A percentile compares a stretch with the other conserved stretches of the same genome.
These are phyloP conservation scores for Misopates orontium DNA, from an alignment of 257 asterid species.

Conservation along the genomic window DNA sequence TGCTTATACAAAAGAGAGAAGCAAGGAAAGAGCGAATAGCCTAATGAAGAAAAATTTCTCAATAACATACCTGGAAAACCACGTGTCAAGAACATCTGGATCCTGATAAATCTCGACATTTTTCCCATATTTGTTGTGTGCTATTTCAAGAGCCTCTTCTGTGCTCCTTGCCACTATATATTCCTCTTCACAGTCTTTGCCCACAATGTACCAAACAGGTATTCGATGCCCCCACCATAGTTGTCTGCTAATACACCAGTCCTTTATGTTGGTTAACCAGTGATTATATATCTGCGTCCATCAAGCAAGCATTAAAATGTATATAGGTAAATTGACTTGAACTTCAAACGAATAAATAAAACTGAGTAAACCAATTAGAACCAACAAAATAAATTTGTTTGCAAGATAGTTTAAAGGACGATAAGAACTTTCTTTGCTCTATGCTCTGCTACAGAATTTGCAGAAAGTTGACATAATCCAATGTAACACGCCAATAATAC, in stretches of 20 bases:
- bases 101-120: constrained; percentile 86
- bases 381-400: constrained; percentile 7
- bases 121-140: constrained; percentile 74
- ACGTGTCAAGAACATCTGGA: constrained; percentile 97
- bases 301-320: constrained; percentile 31
- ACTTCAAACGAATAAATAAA: constrained; percentile 10
- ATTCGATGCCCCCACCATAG: constrained; percentile 99
- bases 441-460: constrained; percentile 23
- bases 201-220: constrained; percentile 95
- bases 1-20: constrained; percentile 8
- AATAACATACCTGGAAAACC: constrained; percentile 88
- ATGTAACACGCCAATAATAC: constrained; percentile 20
- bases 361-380: constrained; percentile 4
- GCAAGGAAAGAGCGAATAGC: not conserved
- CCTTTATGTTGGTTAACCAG: constrained; percentile 96
- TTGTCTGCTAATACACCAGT: constrained; percentile 99
- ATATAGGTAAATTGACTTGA: constrained; percentile 23
- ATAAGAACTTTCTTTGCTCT: not conserved
- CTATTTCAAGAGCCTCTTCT: constrained; percentile 84
- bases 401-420: not conserved
- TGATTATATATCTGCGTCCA: constrained; percentile 78
- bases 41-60: constrained; percentile 7
- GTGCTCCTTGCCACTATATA: constrained; percentile 84
- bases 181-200: constrained; percentile 82
- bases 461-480: constrained; percentile 13